These are phyloP conservation scores for Exophiala calicioides DNA, from an alignment of 2,329 filamentous ascomycete species.

Conservation along the genomic window DNA sequence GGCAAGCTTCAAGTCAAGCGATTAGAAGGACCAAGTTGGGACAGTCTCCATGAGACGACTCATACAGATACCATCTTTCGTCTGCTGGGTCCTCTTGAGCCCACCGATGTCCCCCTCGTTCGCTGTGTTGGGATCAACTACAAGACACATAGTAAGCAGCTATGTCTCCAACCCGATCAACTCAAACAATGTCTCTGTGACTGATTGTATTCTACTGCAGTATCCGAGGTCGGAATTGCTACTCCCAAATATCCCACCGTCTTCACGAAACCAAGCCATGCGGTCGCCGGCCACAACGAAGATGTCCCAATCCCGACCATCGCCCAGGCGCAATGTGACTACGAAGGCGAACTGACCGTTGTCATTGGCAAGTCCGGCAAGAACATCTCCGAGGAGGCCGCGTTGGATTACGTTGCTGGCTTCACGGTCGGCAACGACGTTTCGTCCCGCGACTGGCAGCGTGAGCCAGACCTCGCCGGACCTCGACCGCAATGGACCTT, in stretches of 20 bases:
- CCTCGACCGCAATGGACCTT: conserved; percentile 36
- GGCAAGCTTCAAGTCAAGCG: neutral
- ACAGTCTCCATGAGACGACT: neutral
- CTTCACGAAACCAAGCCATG: conserved; percentile 42
- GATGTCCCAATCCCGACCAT: conserved; percentile 34
- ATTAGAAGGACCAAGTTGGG: neutral
- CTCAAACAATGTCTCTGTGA: conserved; percentile 32
- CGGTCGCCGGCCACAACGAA: conserved; percentile 35
- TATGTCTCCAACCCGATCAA: neutral
- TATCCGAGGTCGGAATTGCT: neutral
- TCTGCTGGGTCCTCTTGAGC: neutral
- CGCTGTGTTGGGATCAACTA: conserved; percentile 52
- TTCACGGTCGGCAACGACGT: conserved; percentile 44
- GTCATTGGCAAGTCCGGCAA: conserved; percentile 11
- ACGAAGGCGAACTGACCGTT: conserved; percentile 17
- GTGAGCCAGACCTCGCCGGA: conserved; percentile 32
- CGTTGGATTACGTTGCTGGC: conserved; percentile 40
- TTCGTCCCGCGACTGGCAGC: conserved; percentile 39
- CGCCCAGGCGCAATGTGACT: conserved; percentile 37
- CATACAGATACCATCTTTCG: neutral
- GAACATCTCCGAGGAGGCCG: conserved; percentile 2
- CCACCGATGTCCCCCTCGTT: conserved; percentile 55
- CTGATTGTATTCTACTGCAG: neutral
- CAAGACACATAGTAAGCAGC: conserved; percentile 48
- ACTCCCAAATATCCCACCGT: conserved; percentile 36